Evolutionary conservation across 1,284 basidiomycete species (phyloP).

Genomic region (Puccinia novopanici): DNA sequence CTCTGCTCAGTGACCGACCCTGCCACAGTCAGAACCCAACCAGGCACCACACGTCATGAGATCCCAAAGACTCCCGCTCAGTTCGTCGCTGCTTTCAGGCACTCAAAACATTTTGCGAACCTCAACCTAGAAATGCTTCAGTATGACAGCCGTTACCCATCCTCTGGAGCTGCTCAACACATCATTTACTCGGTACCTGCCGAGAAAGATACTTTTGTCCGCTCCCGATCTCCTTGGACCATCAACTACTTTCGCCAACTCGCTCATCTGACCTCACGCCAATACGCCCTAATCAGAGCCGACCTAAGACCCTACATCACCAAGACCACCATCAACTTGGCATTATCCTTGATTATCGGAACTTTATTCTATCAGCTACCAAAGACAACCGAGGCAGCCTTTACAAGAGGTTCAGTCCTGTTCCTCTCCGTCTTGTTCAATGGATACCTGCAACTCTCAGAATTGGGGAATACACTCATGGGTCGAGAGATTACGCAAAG

Average conservation of each 20-base stretch:
- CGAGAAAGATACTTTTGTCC: slow-evolving; percentile 49
- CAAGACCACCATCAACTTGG: slow-evolving; percentile 56
- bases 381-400: slow-evolving; percentile 52
- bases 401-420: slow-evolving; percentile 55
- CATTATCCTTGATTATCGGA: slow-evolving; percentile 55
- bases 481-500: slow-evolving; percentile 55
- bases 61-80: slow-evolving; percentile 30
- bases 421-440: slow-evolving; percentile 56
- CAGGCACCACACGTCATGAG: background rate
- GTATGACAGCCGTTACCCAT: slow-evolving; percentile 38
- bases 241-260: slow-evolving; percentile 54
- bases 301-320: slow-evolving; percentile 55
- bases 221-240: slow-evolving; percentile 53
- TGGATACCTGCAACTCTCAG: slow-evolving; percentile 55
- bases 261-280: slow-evolving; percentile 54
- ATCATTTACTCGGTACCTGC: slow-evolving; percentile 20
- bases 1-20: slow-evolving; percentile 50
- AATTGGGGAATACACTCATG: slow-evolving; percentile 55
- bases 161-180: slow-evolving; percentile 39
- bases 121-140: slow-evolving; percentile 39
- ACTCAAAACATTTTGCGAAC: slow-evolving; percentile 23
- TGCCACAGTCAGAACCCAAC: slow-evolving; percentile 12
- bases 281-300: slow-evolving; percentile 55
- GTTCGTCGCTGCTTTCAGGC: slow-evolving; percentile 40
- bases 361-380: slow-evolving; percentile 55